Evolutionary conservation across 805 yeast species (phyloP).

Genomic region (Brettanomyces anomalus): DNA sequence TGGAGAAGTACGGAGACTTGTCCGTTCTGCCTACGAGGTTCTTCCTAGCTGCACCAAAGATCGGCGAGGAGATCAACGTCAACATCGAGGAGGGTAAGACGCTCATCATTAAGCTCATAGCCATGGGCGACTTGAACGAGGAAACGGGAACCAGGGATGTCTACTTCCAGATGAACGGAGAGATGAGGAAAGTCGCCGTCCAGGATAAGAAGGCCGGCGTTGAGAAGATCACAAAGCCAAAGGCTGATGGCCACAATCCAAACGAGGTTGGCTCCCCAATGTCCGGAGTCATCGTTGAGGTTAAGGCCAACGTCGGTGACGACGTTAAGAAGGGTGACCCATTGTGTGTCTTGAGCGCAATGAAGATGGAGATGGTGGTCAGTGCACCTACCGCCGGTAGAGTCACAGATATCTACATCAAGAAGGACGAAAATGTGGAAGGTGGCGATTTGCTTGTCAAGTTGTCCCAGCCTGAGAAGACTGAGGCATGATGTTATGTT

Average conservation of each 20-base stretch:
- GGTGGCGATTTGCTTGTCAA: conserved; percentile 80
- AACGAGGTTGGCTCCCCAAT: conserved; percentile 97
- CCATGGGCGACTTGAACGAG: conserved; percentile 79
- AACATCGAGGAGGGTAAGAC: conserved; percentile 94
- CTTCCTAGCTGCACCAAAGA: conserved; percentile 79
- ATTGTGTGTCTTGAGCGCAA: conserved; percentile 86
- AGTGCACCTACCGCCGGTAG: conserved; percentile 85
- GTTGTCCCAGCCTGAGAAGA: conserved; percentile 31
- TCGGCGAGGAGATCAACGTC: conserved; percentile 83
- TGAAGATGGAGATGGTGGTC: conserved; percentile 99
- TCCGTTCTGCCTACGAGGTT: conserved; percentile 89
- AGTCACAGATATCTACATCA: conserved; percentile 65
- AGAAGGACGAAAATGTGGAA: conserved; percentile 92
- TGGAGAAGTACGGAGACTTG: conserved; percentile 81
- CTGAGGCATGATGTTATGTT: background rate
- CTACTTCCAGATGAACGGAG: conserved; percentile 97
- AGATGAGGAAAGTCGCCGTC: conserved; percentile 89
- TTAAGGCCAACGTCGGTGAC: conserved; percentile 79
- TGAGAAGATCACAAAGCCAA: conserved; percentile 78
- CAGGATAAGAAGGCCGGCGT: conserved; percentile 82
- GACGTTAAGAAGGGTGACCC: conserved; percentile 96
- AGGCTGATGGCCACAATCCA: conserved; percentile 82
- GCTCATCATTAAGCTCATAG: conserved; percentile 82
- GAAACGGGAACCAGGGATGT: conserved; percentile 92
- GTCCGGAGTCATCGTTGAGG: conserved; percentile 98